Evolutionary conservation across 176 grass and related monocot genomes (phyloP).

Genomic region (Oryza officinalis): DNA sequence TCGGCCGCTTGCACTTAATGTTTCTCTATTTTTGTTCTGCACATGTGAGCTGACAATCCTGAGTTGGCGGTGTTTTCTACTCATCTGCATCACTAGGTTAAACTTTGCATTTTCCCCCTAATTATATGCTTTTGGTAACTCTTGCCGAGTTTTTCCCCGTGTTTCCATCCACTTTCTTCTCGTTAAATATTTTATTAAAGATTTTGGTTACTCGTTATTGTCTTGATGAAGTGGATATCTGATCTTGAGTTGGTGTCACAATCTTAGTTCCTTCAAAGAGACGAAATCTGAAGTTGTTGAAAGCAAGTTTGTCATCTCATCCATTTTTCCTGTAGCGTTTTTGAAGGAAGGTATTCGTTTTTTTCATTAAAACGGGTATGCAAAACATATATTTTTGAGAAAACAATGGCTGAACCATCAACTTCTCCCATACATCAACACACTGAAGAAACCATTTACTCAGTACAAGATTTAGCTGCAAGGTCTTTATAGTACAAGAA

Average conservation of each 20-base stretch:
- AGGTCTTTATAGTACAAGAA: slow-evolving; percentile 18
- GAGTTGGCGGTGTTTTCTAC: background rate
- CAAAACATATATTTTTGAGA: background rate
- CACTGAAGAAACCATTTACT: background rate
- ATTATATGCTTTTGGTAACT: background rate
- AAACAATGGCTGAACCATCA: background rate
- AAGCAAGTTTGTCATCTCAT: slow-evolving; percentile 38
- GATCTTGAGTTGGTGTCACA: slow-evolving; percentile 35
- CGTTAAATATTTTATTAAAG: slow-evolving; percentile 22
- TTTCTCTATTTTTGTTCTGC: slow-evolving; percentile 1
- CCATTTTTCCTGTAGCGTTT: background rate
- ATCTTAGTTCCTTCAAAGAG: slow-evolving; percentile 46
- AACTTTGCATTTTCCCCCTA: background rate
- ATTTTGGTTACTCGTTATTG: slow-evolving; percentile 21
- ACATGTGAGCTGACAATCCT: background rate
- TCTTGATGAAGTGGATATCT: slow-evolving; percentile 10
- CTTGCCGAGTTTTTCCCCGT: background rate
- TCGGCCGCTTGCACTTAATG: background rate
- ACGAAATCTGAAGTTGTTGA: slow-evolving; percentile 24
- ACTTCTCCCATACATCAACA: background rate
- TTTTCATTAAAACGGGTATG: background rate
- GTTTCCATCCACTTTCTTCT: background rate
- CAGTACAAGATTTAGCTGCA: slow-evolving; percentile 25
- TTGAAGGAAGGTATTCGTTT: background rate
- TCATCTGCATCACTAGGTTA: background rate